Evolutionary conservation across 1,284 basidiomycete species (phyloP), one percentile per base, ranked within the genome.

Genomic region (Trichosporon inkin): DNA sequence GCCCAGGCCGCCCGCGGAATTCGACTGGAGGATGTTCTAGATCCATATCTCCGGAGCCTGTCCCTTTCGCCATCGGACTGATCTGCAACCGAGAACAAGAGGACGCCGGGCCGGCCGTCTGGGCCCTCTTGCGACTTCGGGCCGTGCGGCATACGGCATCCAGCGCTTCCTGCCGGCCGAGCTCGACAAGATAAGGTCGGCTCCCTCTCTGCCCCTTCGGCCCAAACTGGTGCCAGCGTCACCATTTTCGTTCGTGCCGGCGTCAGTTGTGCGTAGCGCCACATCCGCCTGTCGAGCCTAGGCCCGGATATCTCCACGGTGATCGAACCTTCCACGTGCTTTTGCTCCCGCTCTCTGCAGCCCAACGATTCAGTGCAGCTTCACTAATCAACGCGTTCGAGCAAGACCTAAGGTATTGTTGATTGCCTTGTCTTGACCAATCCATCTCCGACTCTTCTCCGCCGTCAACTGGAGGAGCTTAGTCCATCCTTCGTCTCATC

Each of bases 381-480:
- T 49, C 22, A 32, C 44, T 16, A 49, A 14, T 32, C 44, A 49
- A 32, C 44, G 44, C 44, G 44, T 14, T 7, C 44, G 44, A 49
- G 22, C 24, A 14, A 10, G 13, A 49, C 22, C n/a, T n/a, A 16
- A 49, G 44, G 28, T 49, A 49, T 49, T 49, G 44, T 49, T 49
- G 44, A 49, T 24, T 22, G 28, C 41, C 44, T 32, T 49, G 44
- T 49, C 44, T 49, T 49, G 44, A 49, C 44, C 28, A 2, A 47
- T 14, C 28, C 28, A 56, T 36, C 54, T 41, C 28, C 24, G 8
- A 22, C 22, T 49, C 44, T 49, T 49, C 44, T 49, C 44, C 44
- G 44, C 22, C 44, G 24, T n/a, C 44, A 22, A 49, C 44, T 22
- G 28, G 44, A 49, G 28, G 44, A 49, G 24, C 44, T 49, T 22